phyloP scores from a whole-genome alignment of 257 asterid genomes.

The Vinca minor region DNA sequence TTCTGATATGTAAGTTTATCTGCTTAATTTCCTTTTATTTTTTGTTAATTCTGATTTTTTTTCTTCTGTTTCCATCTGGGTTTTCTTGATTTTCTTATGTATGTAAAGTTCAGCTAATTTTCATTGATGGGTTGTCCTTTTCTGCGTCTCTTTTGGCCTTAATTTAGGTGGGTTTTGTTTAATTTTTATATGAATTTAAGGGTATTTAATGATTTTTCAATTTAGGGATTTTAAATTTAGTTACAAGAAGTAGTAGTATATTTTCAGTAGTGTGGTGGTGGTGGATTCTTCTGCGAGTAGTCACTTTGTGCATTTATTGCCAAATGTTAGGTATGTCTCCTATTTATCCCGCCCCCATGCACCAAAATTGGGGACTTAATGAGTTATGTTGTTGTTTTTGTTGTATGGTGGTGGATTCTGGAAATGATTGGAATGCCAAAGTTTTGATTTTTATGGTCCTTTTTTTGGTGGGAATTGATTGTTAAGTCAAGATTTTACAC shows the following conservation, averaged over 20 bases:
- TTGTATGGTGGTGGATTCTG: not conserved
- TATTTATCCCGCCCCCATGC: too few relatives aligned
- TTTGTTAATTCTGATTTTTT: not conserved
- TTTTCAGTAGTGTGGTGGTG: not conserved
- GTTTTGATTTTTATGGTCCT: not conserved
- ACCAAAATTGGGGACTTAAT: too few relatives aligned
- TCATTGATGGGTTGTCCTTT: not conserved
- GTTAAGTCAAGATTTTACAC: not conserved
- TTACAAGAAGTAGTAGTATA: not conserved
- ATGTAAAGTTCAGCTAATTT: conserved; percentile 6
- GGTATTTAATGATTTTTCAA: not conserved
- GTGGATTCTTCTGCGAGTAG: too few relatives aligned
- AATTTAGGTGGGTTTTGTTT: not conserved
- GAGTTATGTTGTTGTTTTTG: too few relatives aligned
- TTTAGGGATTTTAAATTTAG: not conserved
- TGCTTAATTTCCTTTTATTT: not conserved
- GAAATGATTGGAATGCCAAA: not conserved
- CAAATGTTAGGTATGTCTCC: too few relatives aligned
- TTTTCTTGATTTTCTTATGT: conserved; percentile 12
- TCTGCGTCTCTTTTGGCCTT: conserved; percentile 1
- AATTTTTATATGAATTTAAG: not conserved
- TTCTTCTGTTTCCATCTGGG: conserved; percentile 21
- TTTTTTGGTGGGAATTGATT: not conserved
- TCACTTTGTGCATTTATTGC: too few relatives aligned
- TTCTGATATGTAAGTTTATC: conserved; percentile 54